Evolutionary conservation across 805 yeast species (phyloP), one percentile per base, ranked within the genome.

Genomic region (Pichia californica): DNA sequence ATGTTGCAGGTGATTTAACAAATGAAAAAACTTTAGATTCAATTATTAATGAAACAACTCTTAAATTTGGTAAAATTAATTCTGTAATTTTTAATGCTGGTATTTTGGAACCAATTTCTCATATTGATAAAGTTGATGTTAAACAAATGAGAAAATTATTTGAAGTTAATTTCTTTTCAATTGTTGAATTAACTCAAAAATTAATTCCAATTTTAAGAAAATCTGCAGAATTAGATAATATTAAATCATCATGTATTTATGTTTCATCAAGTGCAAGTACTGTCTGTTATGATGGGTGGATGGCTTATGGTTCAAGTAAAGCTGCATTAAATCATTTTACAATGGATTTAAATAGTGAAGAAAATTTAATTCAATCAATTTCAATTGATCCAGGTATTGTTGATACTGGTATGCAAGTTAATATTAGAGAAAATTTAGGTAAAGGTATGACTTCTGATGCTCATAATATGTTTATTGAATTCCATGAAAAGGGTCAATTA

Each of bases 321-420:
- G 96, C 97, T 0, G 95, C 96, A 0, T 57, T 91, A 40, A 88
- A 91, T 61, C 89, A 83, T 54, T 73, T 88, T 43, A 79, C 86
- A 7, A 56, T 66, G 40, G 76, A 85, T 13, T 61, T 91, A 16
- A 81, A 85, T 1, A 67, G 64, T 6, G 96, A 88, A 55, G 89
- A 84, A 56, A 66, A 70, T 0, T 7, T 39, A 3, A 64, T 88
- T 16, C 62, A 67, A 30, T 67, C 82, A 3, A 66, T 88, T 13
- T 70, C 96, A 0, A 73, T 93, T 21, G 96, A 96, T 1, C 98
- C 98, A 0, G 98, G 99, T 7, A 94, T 88, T 2, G 97, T 93
- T 3, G 88, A 87, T 58, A 91, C 99, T 1, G 69, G 68, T 20
- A 91, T 93, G 98, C 98, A 93, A 66, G 60, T 51, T 7, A 82